Percentiles rank a stretch among this genome's conserved stretches.
These are phyloP conservation scores for Boletus reticuloceps DNA, from an alignment of 768 basidiomycete genomes.

Conservation along the genomic window DNA sequence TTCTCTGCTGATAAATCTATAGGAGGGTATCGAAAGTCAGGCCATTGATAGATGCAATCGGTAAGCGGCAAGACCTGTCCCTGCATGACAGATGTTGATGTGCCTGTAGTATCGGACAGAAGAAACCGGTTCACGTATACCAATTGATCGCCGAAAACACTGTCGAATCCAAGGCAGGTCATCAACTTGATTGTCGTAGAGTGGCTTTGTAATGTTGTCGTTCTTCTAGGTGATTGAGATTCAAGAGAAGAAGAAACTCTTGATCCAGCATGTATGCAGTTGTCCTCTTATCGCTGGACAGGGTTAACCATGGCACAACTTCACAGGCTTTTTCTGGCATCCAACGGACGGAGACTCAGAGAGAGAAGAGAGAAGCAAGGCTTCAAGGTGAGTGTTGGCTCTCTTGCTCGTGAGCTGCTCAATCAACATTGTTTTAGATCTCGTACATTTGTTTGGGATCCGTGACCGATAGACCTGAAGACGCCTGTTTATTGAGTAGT, in stretches of 20 bases:
- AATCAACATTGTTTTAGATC: conserved; percentile 38
- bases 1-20: conserved; percentile 10
- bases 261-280: conserved; percentile 66
- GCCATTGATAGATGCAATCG: conserved; percentile 81
- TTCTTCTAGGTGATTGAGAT: conserved; percentile 69
- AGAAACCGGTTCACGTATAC: conserved; percentile 79
- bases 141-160: conserved; percentile 90
- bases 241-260: conserved; percentile 77
- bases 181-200: neutral
- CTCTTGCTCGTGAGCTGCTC: neutral
- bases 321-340: conserved; percentile 82
- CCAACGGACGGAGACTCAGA: conserved; percentile 68
- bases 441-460: conserved; percentile 56
- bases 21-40: conserved; percentile 84
- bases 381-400: conserved; percentile 57
- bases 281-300: neutral
- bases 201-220: neutral
- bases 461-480: conserved; percentile 20
- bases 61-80: conserved; percentile 25
- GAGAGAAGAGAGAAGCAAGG: conserved; percentile 77
- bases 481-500: neutral
- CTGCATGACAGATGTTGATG: conserved; percentile 1
- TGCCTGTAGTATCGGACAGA: conserved; percentile 67
- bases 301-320: neutral
- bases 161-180: conserved; percentile 74